Evolutionary conservation across 805 yeast genomes (phyloP).

Genomic region (Barnettozyma wickerhamii): DNA sequence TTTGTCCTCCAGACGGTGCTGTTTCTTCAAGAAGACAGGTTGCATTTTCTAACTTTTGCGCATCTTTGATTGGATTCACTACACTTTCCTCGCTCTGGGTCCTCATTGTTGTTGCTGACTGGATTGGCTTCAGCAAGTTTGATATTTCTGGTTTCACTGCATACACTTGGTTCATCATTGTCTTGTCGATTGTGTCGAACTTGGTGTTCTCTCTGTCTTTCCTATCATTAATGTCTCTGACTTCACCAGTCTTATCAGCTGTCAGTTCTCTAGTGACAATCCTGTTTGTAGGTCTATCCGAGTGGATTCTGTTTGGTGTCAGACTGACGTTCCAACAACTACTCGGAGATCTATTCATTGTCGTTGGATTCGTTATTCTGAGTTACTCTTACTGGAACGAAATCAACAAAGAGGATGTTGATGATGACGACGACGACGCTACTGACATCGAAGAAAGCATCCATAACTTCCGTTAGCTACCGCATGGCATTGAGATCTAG

Average conservation of each 20-base stretch:
- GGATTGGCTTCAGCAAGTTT: slow-evolving; percentile 55
- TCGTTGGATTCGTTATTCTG: slow-evolving; percentile 63
- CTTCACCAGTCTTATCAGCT: slow-evolving; percentile 79
- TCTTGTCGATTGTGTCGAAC: slow-evolving; percentile 56
- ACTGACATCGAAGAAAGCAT: slow-evolving; percentile 9
- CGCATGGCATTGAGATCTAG: too few relatives aligned
- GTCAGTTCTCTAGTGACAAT: slow-evolving; percentile 70
- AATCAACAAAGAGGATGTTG: slow-evolving; percentile 41
- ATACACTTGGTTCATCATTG: slow-evolving; percentile 37
- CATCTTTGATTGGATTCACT: slow-evolving; percentile 59
- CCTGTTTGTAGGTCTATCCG: slow-evolving; percentile 71
- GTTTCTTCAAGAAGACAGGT: slow-evolving; percentile 66
- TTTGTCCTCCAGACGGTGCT: slow-evolving; percentile 68
- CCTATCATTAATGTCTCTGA: slow-evolving; percentile 72
- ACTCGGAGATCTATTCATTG: slow-evolving; percentile 64
- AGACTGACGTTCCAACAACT: slow-evolving; percentile 52
- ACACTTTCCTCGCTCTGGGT: slow-evolving; percentile 49
- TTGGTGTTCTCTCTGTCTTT: slow-evolving; percentile 67
- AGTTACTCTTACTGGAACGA: slow-evolving; percentile 65
- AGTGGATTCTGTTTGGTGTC: slow-evolving; percentile 63
- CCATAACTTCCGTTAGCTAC: not conserved
- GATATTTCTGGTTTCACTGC: slow-evolving; percentile 35
- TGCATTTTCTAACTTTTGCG: slow-evolving; percentile 74
- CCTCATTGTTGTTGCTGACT: slow-evolving; percentile 43
- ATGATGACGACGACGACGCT: slow-evolving; percentile 28